phyloP scores from a whole-genome alignment of 164 flowering plant species.

The Macadamia integrifolia region DNA sequence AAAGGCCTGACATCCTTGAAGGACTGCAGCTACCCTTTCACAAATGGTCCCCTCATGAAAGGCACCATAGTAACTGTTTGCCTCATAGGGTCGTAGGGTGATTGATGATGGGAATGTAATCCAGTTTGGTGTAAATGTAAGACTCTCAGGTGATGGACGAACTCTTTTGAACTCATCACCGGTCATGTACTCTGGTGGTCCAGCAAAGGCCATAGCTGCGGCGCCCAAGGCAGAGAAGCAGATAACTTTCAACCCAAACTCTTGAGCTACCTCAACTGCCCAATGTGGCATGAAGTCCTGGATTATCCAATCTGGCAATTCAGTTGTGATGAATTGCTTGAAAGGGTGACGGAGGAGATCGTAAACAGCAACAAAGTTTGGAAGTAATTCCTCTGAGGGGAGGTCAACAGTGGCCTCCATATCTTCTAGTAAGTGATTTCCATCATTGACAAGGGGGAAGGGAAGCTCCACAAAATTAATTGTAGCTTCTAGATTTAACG shows the following conservation, averaged over 20 bases:
- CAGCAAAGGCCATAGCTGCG: background rate
- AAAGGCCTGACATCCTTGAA: background rate
- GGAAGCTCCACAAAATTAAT: too few relatives aligned
- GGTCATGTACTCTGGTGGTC: background rate
- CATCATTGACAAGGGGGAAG: too few relatives aligned
- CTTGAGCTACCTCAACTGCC: background rate
- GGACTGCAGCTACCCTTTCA: background rate
- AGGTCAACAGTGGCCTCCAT: background rate
- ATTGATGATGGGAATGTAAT: background rate
- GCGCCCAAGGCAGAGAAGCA: background rate
- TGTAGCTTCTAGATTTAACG: too few relatives aligned
- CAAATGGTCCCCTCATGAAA: background rate
- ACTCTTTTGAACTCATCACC: background rate
- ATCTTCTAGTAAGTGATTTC: background rate
- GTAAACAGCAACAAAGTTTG: background rate
- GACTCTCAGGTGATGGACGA: background rate
- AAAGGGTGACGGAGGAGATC: slow-evolving; percentile 3
- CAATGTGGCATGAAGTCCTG: background rate
- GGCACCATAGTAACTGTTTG: too few relatives aligned
- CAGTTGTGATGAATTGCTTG: background rate
- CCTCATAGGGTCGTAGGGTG: too few relatives aligned
- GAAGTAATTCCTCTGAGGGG: slow-evolving; percentile 12
- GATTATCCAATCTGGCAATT: background rate
- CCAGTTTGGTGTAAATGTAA: background rate
- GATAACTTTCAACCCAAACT: background rate